These are phyloP conservation scores for Metschnikowia koreensis DNA, from an alignment of 805 yeast species.

Conservation along the genomic window DNA sequence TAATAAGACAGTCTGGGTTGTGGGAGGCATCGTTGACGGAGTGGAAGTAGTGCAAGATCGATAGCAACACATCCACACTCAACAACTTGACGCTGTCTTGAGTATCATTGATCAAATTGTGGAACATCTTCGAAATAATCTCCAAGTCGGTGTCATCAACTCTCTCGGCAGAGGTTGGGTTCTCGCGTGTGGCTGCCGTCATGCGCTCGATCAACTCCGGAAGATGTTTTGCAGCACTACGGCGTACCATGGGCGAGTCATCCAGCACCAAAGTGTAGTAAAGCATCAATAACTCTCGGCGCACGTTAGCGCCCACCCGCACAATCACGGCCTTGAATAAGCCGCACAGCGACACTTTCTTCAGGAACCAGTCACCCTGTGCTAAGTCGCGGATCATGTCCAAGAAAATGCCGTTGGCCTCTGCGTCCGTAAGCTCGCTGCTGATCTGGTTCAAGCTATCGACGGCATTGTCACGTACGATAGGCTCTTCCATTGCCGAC, in stretches of 20 bases:
- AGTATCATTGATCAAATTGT: constrained; percentile 70
- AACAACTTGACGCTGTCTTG: constrained; percentile 95
- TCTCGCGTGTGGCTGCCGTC: constrained; percentile 43
- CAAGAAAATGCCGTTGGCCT: constrained; percentile 63
- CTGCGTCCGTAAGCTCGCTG: constrained; percentile 57
- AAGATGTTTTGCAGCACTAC: constrained; percentile 85
- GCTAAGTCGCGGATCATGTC: constrained; percentile 77
- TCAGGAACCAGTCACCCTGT: constrained; percentile 91
- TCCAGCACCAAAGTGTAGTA: constrained; percentile 75
- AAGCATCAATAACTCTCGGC: constrained; percentile 62
- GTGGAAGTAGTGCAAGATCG: constrained; percentile 72
- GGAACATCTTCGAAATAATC: constrained; percentile 77
- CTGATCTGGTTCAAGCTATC: constrained; percentile 76
- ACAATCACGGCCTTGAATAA: constrained; percentile 69
- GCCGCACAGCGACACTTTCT: constrained; percentile 89
- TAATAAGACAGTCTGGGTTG: constrained; percentile 58
- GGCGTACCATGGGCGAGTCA: constrained; percentile 97
- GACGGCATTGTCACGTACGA: constrained; percentile 93
- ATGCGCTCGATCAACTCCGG: constrained; percentile 67
- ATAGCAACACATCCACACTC: constrained; percentile 81
- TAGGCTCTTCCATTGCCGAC: constrained; percentile 92
- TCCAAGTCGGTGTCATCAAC: constrained; percentile 70
- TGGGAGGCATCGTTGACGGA: constrained; percentile 55
- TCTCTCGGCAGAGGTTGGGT: constrained; percentile 27
- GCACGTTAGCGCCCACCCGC: constrained; percentile 52